Evolutionary conservation across 2,329 filamentous ascomycete species (phyloP).

Genomic region (Venturia oleaginea): DNA sequence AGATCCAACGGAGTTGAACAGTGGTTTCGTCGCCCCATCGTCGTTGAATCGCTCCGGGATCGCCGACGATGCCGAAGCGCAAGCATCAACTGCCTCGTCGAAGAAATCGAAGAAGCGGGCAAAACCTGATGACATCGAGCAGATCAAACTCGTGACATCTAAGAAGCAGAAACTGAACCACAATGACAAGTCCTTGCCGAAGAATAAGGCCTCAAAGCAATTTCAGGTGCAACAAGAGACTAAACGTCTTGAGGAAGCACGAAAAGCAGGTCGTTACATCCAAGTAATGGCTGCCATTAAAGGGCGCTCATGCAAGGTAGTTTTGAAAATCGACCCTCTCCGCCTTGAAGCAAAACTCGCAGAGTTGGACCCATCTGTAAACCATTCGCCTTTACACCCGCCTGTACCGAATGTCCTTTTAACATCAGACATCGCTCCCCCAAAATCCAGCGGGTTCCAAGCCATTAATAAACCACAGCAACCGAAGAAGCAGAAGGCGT

Average conservation of each 20-base stretch:
- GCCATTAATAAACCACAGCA: constrained; percentile 15
- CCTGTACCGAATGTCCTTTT: constrained; percentile 21
- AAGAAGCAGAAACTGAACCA: constrained; percentile 21
- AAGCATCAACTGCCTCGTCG: constrained; percentile 21
- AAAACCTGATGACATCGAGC: constrained; percentile 22
- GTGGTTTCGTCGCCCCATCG: constrained; percentile 16
- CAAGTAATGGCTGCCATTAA: constrained; percentile 37
- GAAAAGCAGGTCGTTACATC: constrained; percentile 36
- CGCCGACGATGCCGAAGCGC: constrained; percentile 1
- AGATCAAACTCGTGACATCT: constrained; percentile 17
- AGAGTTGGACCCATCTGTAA: background rate
- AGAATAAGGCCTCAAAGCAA: constrained; percentile 36
- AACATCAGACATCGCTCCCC: constrained; percentile 27
- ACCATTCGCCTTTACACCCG: constrained; percentile 17
- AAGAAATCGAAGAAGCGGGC: constrained; percentile 27
- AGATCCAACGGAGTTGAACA: background rate
- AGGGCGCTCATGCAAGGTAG: constrained; percentile 36
- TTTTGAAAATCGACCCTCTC: constrained; percentile 29
- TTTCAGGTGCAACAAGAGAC: constrained; percentile 40
- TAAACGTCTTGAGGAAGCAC: constrained; percentile 32
- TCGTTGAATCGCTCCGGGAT: background rate
- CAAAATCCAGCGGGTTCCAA: constrained; percentile 17
- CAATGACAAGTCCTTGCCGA: constrained; percentile 21
- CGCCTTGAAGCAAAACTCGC: constrained; percentile 22
- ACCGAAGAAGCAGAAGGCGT: constrained; percentile 20